Evolutionary conservation across 208 protist genomes (phyloP), one percentile per base, ranked within the genome.

Genomic region (Trypanosoma rangeli): DNA sequence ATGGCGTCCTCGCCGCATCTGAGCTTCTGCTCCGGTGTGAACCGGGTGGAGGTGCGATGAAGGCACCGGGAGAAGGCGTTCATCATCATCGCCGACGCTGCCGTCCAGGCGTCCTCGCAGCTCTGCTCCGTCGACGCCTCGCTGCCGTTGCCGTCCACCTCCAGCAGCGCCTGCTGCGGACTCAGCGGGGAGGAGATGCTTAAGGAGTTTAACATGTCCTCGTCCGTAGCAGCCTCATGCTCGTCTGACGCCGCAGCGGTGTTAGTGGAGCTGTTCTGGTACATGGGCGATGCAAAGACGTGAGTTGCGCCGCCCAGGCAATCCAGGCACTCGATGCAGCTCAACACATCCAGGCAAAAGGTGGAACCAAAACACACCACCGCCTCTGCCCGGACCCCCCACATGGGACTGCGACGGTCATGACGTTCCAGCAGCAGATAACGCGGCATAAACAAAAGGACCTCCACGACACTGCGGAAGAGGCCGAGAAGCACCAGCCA

Each of bases 361-460:
- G 55, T 15, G 29, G 33, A 42, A 10, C 20, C 18, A 58, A 68
- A 57, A 24, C 42, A 62, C 16, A 77, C 55, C 22, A 68, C n/a
- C 52, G 65, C 65, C 58, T 72, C 58, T 24, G 72, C 72, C 20
- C 72, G 53, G 5, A 29, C 9, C 10, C 72, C 72, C 72, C 72
- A 77, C 12, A 77, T 5, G 28, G 29, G 20, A 29, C 54, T 64
- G 35, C 52, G 20, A 2, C 10, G 10, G 55, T 70, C 65, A 37
- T 72, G 72, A 1, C 72, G 55, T 46, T 77, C 72, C 12, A 77
- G 24, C 12, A 77, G 39, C 16, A 77, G 18, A 37, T 77, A 77
- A 31, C 72, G 72, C 24, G 65, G 72, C 0, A 73, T 2, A 60
- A 68, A 77, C 55, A 53, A 52, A n/a, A 77, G 39, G 18, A 42